Base-by-base conservation (phyloP, 164 flowering plant genomes). In the Saururus chinensis region DNA sequence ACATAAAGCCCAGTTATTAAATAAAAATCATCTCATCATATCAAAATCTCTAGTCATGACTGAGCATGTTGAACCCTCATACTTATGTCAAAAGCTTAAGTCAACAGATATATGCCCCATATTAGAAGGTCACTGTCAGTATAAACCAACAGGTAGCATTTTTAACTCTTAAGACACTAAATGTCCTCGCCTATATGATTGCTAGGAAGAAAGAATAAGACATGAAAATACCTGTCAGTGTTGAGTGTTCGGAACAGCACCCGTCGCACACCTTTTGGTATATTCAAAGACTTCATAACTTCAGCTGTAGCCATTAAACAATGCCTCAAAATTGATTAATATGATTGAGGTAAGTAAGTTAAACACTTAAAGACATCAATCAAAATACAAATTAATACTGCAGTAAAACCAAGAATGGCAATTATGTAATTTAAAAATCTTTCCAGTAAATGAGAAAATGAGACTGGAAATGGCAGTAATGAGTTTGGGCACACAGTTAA, bases 221-320 rank as follows among this genome's bases (percentile, higher is more conserved):
- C 37, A 30, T 24, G 19, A 53, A 54, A n/a, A 60, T 78, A 89
- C 96, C 86, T 83, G 68, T 89, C 91, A 48, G 92, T 84, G 72
- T 89, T 89, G 58, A 84, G 71, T 40, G 95, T 87, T 70, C 92
- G 80, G 77, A 89, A 89, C 64, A 89, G 84, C 61, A 85, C 92
- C 51, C 95, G 88, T 0, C 80, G 69, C 5, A 84, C 84, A 53
- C 95, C 95, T 63, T 62, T 82, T 9, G 95, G 95, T 59, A 89
- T 84, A 63, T 84, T 51, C 51, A 89, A 69, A 57, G 88, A 80
- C 75, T 80, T 66, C 97, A 89, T 84, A 19, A 75, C 89, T 60
- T 81, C 80, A 72, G 87, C 89, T 85, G 76, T 22, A 63, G 14
- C 14, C 37, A 6, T 30, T 6, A 30, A 57, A 19, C 40, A 54